Evolutionary conservation across 2,329 filamentous ascomycete species (phyloP).

Genomic region (Venturia oleaginea): DNA sequence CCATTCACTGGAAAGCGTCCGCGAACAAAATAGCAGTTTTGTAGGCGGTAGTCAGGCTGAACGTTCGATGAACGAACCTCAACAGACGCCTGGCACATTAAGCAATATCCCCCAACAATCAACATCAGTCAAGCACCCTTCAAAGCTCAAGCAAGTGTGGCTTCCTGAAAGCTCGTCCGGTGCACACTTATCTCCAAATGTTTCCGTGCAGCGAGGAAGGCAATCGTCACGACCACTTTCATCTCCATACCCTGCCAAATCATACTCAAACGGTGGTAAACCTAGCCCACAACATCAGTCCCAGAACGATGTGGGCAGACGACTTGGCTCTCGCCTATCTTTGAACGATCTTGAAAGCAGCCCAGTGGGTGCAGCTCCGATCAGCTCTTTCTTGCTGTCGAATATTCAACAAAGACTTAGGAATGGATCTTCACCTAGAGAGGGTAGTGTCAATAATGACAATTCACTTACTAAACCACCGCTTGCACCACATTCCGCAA

Average conservation of each 20-base stretch:
- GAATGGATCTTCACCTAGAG: not conserved
- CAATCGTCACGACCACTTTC: not conserved
- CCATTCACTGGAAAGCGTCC: slow-evolving; percentile 33
- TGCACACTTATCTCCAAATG: not conserved
- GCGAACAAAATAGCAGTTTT: slow-evolving; percentile 15
- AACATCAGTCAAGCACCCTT: not conserved
- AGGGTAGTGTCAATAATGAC: not conserved
- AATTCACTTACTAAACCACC: not conserved
- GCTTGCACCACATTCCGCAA: slow-evolving; percentile 4
- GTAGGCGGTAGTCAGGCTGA: not conserved
- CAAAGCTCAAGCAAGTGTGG: not conserved
- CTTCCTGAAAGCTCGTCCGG: not conserved
- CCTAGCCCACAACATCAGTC: not conserved
- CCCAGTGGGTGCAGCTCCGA: not conserved
- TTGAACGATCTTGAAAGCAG: not conserved
- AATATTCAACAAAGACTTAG: not conserved
- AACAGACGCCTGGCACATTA: not conserved
- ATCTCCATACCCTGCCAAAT: not conserved
- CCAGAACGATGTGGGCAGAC: not conserved
- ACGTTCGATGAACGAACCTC: not conserved
- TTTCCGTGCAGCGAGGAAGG: not conserved
- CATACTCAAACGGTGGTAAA: not conserved
- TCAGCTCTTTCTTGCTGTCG: not conserved
- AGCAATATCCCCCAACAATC: not conserved
- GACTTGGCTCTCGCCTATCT: not conserved